phyloP scores from a whole-genome alignment of 2,329 filamentous ascomycete genomes.

The Ophiostoma ips region DNA sequence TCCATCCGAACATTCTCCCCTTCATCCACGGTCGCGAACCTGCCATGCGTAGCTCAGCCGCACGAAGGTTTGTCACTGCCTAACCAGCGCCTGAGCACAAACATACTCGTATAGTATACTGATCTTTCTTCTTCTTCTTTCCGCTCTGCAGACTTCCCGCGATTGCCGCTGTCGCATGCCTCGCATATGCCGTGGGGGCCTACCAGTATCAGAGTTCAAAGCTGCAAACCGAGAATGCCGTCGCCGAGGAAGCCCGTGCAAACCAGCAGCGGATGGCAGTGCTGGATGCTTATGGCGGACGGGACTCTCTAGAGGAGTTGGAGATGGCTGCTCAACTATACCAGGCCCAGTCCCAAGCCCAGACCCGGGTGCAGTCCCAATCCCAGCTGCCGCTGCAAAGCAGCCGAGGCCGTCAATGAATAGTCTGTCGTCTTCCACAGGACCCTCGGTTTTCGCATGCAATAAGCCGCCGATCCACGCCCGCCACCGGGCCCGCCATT shows the following conservation, averaged over 20 bases:
- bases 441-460: no score
- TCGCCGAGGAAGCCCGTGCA: neutral
- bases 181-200: conserved; percentile 7
- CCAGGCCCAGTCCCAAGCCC: conserved; percentile 2
- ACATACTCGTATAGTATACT: no score
- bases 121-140: neutral
- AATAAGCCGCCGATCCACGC: no score
- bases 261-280: conserved; percentile 9
- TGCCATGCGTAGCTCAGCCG: neutral
- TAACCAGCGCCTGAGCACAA: no score
- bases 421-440: conserved; percentile 4
- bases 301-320: conserved; percentile 19
- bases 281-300: conserved; percentile 21
- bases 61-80: conserved; percentile 3
- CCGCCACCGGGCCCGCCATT: no score
- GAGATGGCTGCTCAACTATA: conserved; percentile 20
- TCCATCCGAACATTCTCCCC: conserved; percentile 20
- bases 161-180: conserved; percentile 4
- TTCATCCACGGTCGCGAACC: conserved; percentile 17
- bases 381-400: conserved; percentile 11
- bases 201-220: conserved; percentile 1
- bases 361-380: neutral
- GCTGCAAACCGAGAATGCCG: conserved; percentile 1
- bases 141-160: conserved; percentile 4
- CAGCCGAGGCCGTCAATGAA: neutral